Evolutionary conservation across 1,139 yeast genomes (phyloP).

Genomic region (Taphrina wiesneri): DNA sequence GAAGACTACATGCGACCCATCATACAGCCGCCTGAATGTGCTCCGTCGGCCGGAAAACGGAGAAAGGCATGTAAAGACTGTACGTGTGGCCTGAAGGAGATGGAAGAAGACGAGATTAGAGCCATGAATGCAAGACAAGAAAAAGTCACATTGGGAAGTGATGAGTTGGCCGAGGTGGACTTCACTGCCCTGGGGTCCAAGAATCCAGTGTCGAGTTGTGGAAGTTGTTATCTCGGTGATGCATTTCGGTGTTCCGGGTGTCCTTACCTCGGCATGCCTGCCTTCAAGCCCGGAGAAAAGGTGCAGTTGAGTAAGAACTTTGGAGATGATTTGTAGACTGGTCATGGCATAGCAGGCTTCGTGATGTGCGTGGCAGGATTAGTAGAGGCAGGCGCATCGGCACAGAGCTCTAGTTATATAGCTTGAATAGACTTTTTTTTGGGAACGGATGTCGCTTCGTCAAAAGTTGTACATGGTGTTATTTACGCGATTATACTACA

Average conservation of each 20-base stretch:
- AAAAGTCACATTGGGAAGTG: conserved; percentile 58
- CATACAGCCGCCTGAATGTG: conserved; percentile 49
- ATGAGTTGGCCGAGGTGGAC: conserved; percentile 78
- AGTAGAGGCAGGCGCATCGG: no score
- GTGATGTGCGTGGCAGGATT: no score
- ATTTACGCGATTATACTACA: background rate
- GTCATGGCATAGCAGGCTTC: background rate
- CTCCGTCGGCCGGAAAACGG: conserved; percentile 55
- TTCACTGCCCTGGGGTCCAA: conserved; percentile 86
- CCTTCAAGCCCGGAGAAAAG: conserved; percentile 89
- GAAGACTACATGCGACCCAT: conserved; percentile 46
- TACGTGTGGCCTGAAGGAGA: conserved; percentile 90
- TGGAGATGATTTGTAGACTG: conserved; percentile 25
- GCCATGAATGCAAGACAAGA: conserved; percentile 41
- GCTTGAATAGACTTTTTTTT: background rate
- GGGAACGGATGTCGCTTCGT: no score
- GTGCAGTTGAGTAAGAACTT: conserved; percentile 33
- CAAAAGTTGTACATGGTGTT: no score
- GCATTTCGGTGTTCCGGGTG: conserved; percentile 98
- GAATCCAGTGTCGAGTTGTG: conserved; percentile 80
- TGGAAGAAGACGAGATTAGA: conserved; percentile 50
- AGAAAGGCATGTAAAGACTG: conserved; percentile 87
- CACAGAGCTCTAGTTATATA: background rate
- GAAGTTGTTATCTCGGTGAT: conserved; percentile 94
- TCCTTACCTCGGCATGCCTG: conserved; percentile 94